phyloP scores from a whole-genome alignment of 2,329 filamentous ascomycete species.

The Orbilia blumenaviensis region DNA sequence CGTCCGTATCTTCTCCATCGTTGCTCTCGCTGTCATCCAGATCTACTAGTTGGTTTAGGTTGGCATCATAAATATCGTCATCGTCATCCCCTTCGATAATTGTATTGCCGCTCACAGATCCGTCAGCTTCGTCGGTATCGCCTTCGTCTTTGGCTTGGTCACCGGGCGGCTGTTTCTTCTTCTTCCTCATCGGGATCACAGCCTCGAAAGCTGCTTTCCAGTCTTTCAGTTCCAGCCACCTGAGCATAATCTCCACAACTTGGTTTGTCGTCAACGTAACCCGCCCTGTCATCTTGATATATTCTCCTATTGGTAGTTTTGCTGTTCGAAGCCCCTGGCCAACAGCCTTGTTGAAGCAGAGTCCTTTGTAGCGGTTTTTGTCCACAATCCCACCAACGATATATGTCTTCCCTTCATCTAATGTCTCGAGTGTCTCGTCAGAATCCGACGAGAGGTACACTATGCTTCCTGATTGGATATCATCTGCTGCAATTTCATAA shows the following conservation, averaged over 20 bases:
- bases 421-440: slow-evolving; percentile 79
- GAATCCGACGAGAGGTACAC: slow-evolving; percentile 94
- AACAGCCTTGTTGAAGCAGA: slow-evolving; percentile 85
- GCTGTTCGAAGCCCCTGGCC: slow-evolving; percentile 83
- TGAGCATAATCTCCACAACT: slow-evolving; percentile 94
- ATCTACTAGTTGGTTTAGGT: background rate
- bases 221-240: slow-evolving; percentile 87
- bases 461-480: slow-evolving; percentile 76
- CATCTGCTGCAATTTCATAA: slow-evolving; percentile 73
- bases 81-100: background rate
- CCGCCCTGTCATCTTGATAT: slow-evolving; percentile 86
- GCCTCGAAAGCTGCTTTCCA: slow-evolving; percentile 90
- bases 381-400: slow-evolving; percentile 94
- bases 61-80: background rate
- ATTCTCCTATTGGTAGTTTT: slow-evolving; percentile 92
- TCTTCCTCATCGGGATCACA: slow-evolving; percentile 88
- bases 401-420: slow-evolving; percentile 89
- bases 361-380: slow-evolving; percentile 92
- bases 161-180: slow-evolving; percentile 62
- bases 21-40: slow-evolving; percentile 1
- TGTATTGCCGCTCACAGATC: background rate
- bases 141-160: slow-evolving; percentile 69
- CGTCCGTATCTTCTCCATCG: background rate
- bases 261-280: slow-evolving; percentile 93
- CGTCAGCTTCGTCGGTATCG: background rate